phyloP scores from a whole-genome alignment of 2,329 filamentous ascomycete species.

The Lasiodiplodia citricola region DNA sequence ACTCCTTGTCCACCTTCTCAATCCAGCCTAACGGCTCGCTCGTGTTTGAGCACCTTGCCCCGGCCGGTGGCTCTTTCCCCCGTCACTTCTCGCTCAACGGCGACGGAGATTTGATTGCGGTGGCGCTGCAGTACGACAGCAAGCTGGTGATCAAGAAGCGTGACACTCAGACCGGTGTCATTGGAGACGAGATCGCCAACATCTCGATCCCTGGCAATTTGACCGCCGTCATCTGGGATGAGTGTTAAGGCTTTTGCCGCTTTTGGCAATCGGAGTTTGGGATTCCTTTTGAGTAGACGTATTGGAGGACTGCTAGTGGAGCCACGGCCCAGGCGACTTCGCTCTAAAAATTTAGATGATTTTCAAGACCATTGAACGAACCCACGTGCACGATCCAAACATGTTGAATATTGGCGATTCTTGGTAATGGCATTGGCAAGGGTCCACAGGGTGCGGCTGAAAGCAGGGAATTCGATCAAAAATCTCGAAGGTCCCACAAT shows the following conservation, averaged over 20 bases:
- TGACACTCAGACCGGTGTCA: constrained; percentile 62
- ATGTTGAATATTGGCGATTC: not conserved
- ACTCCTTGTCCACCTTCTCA: constrained; percentile 68
- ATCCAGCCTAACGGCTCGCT: constrained; percentile 65
- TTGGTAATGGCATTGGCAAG: not conserved
- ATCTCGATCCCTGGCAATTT: constrained; percentile 37
- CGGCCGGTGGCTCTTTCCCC: constrained; percentile 68
- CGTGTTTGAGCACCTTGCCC: constrained; percentile 61
- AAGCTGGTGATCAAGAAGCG: constrained; percentile 67
- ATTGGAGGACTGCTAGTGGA: not conserved
- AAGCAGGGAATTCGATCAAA: not conserved
- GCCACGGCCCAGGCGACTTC: not conserved
- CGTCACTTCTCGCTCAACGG: constrained; percentile 72
- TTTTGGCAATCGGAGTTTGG: not conserved
- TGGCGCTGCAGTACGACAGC: constrained; percentile 67
- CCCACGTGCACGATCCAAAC: not conserved
- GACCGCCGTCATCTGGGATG: constrained; percentile 43
- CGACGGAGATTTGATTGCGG: constrained; percentile 67
- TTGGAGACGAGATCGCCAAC: constrained; percentile 56
- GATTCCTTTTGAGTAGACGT: not conserved
- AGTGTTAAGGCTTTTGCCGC: not conserved
- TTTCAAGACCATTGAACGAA: not conserved
- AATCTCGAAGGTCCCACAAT: not conserved
- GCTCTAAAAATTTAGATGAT: not conserved
- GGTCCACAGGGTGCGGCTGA: not conserved